Conservation (phyloP, 2,329 filamentous ascomycete species). For the Magnaporthales sp. region DNA sequence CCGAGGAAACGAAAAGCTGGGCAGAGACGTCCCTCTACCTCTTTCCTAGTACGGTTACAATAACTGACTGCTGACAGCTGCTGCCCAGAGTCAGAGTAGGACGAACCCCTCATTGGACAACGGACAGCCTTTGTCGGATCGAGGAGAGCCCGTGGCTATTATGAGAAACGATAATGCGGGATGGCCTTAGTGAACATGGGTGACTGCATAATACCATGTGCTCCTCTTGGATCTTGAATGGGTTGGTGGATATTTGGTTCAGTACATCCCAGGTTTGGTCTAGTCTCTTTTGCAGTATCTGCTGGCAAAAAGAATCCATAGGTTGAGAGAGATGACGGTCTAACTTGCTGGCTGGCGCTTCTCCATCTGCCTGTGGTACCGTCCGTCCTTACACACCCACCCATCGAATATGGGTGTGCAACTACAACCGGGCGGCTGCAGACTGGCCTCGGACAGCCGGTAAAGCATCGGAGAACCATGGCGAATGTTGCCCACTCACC, state of each 20-base stretch:
- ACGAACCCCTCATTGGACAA: not conserved
- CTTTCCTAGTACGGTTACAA: slow-evolving; percentile 1
- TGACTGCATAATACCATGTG: not conserved
- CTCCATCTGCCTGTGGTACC: not conserved
- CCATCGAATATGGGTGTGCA: not conserved
- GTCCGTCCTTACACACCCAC: not conserved
- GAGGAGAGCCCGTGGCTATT: not conserved
- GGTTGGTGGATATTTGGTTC: not conserved
- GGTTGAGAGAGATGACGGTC: not conserved
- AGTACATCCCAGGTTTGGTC: not conserved
- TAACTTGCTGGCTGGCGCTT: not conserved
- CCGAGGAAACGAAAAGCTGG: not conserved
- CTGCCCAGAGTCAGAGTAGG: not conserved
- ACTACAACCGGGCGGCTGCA: not conserved
- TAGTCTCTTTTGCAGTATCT: not conserved
- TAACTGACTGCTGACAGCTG: not conserved
- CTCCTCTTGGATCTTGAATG: not conserved
- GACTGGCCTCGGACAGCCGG: not conserved
- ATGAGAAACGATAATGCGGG: not conserved
- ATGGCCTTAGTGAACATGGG: not conserved
- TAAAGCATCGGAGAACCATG: not conserved
- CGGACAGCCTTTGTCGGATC: not conserved
- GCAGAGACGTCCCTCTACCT: not conserved
- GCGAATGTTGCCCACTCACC: not conserved
- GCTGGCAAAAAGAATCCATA: not conserved